Evolutionary conservation across 2,329 filamentous ascomycete species (phyloP).

Genomic region (Fusarium caatingaense): DNA sequence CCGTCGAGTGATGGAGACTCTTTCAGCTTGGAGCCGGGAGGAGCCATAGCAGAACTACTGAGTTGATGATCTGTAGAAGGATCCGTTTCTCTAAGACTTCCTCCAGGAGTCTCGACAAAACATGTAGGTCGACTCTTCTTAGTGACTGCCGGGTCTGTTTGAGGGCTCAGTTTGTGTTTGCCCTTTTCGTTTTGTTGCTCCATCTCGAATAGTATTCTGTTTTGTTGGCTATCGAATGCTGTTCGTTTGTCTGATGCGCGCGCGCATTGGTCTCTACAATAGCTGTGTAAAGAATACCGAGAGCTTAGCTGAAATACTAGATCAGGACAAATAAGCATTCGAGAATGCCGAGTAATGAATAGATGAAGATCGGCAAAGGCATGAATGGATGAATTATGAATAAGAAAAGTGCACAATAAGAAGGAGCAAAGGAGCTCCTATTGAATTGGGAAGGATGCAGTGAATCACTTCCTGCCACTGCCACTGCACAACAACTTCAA

Average conservation of each 20-base stretch:
- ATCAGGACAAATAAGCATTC: neutral
- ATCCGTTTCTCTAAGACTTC: conserved; percentile 24
- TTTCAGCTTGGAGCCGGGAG: neutral
- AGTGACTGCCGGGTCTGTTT: neutral
- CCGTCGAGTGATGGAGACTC: neutral
- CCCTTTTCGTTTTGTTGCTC: neutral
- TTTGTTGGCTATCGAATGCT: neutral
- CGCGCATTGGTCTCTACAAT: neutral
- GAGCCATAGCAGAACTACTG: neutral
- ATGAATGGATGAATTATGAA: neutral
- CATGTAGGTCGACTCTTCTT: conserved; percentile 23
- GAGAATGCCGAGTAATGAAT: neutral
- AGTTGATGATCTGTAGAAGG: conserved; percentile 6
- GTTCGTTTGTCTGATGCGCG: neutral
- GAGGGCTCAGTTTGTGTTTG: conserved; percentile 34
- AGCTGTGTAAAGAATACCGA: neutral
- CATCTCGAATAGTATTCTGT: conserved; percentile 11
- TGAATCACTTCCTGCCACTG: conserved; percentile 5
- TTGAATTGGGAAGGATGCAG: neutral
- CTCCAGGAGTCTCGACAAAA: conserved; percentile 32
- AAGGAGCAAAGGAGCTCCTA: neutral
- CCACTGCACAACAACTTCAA: neutral
- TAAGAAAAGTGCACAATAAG: neutral
- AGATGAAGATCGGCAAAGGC: neutral
- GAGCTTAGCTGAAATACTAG: too few species aligned